phyloP scores from a whole-genome alignment of 805 yeast species.

The Kuraishia ogatae region DNA sequence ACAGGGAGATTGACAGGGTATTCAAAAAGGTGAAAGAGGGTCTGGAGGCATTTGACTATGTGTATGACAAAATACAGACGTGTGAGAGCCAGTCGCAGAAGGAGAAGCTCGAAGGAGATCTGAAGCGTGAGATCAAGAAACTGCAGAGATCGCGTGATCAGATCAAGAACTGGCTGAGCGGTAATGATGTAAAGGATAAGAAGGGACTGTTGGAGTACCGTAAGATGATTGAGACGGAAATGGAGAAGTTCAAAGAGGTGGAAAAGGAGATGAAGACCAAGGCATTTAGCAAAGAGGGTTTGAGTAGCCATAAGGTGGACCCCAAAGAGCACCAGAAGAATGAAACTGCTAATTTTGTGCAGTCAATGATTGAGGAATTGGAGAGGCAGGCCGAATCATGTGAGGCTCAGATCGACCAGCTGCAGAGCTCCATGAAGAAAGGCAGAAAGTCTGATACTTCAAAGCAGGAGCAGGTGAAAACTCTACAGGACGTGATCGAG shows the following conservation, averaged over 20 bases:
- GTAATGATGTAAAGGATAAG: constrained; percentile 87
- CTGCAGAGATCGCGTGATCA: constrained; percentile 91
- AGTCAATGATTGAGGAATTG: constrained; percentile 67
- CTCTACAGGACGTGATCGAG: constrained; percentile 52
- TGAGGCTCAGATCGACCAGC: constrained; percentile 60
- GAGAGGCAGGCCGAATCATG: constrained; percentile 72
- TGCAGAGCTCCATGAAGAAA: constrained; percentile 43
- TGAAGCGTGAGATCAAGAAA: constrained; percentile 91
- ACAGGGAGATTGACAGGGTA: constrained; percentile 81
- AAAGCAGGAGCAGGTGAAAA: constrained; percentile 52
- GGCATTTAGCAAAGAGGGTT: constrained; percentile 89
- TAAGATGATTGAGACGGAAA: constrained; percentile 60
- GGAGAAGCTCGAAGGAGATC: constrained; percentile 86
- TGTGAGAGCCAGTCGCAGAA: constrained; percentile 83
- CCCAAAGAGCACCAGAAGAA: constrained; percentile 75
- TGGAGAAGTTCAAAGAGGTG: constrained; percentile 93
- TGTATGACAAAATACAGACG: constrained; percentile 75
- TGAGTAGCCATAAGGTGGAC: constrained; percentile 62
- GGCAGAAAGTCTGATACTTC: constrained; percentile 43
- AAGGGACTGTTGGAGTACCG: constrained; percentile 73
- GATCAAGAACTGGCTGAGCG: constrained; percentile 89
- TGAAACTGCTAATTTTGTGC: constrained; percentile 63
- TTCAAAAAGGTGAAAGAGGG: constrained; percentile 92
- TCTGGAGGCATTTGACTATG: constrained; percentile 71
- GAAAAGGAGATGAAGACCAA: constrained; percentile 91